Conservation (phyloP, 176 grass and related monocot genomes). For the Dendrocalamus sinicus region DNA sequence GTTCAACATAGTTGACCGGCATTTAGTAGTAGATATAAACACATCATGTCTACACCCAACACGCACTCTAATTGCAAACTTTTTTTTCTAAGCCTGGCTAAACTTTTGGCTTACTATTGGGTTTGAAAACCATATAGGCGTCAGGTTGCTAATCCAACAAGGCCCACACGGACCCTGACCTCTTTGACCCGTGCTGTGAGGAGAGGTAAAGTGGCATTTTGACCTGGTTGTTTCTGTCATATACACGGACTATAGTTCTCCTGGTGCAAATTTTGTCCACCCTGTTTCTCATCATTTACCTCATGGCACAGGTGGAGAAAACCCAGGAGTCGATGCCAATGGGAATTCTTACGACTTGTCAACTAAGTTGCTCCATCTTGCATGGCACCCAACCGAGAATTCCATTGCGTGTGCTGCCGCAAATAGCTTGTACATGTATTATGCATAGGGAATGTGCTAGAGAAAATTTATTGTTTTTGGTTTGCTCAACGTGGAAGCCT, state of each 20-base stretch:
- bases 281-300: slow-evolving; percentile 23
- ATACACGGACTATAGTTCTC: slow-evolving; percentile 6
- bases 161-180: slow-evolving; percentile 68
- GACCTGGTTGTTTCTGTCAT: background rate
- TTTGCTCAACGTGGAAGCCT: slow-evolving; percentile 41
- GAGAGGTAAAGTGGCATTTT: slow-evolving; percentile 58
- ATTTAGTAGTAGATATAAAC: slow-evolving; percentile 40
- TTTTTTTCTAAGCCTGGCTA: slow-evolving; percentile 5
- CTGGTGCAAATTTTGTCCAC: background rate
- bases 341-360: slow-evolving; percentile 70
- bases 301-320: slow-evolving; percentile 68
- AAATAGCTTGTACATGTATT: slow-evolving; percentile 98
- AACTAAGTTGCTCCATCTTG: slow-evolving; percentile 87
- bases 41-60: slow-evolving; percentile 13
- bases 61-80: background rate
- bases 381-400: slow-evolving; percentile 94
- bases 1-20: slow-evolving; percentile 29
- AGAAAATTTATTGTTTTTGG: slow-evolving; percentile 38
- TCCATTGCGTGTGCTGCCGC: slow-evolving; percentile 85
- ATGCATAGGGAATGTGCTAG: slow-evolving; percentile 62
- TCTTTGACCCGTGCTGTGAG: slow-evolving; percentile 68
- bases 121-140: slow-evolving; percentile 53
- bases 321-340: slow-evolving; percentile 56
- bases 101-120: slow-evolving; percentile 26
- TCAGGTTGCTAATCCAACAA: slow-evolving; percentile 64